Evolutionary conservation across 2,329 filamentous ascomycete species (phyloP).

Genomic region (Aspergillus terreus): DNA sequence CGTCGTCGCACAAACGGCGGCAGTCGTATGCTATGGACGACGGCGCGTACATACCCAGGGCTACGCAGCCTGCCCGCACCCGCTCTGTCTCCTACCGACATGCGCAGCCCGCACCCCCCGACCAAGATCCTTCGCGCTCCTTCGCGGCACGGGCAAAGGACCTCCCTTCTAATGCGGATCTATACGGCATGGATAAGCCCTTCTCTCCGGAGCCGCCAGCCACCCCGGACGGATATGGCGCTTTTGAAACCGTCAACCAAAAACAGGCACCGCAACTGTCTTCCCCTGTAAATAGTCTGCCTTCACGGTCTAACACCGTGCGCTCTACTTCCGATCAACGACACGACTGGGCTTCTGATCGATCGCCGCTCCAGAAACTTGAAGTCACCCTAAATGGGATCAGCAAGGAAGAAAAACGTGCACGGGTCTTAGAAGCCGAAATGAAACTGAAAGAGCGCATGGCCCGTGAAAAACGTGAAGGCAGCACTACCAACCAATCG

Average conservation of each 20-base stretch:
- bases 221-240: conserved; percentile 1
- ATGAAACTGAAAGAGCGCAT: conserved; percentile 60
- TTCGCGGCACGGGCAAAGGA: conserved; percentile 24
- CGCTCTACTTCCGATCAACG: conserved; percentile 28
- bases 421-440: conserved; percentile 78
- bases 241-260: conserved; percentile 3
- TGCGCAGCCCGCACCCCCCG: conserved; percentile 7
- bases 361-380: conserved; percentile 88
- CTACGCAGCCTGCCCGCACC: conserved; percentile 59
- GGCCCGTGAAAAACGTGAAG: conserved; percentile 17
- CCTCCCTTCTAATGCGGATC: conserved; percentile 9
- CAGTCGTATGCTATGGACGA: conserved; percentile 9
- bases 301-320: conserved; percentile 29
- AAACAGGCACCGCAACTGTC: conserved; percentile 7
- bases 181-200: conserved; percentile 12
- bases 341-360: conserved; percentile 66
- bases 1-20: conserved; percentile 20
- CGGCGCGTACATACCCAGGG: conserved; percentile 41
- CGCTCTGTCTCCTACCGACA: conserved; percentile 53
- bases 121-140: conserved; percentile 16
- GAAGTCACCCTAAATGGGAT: conserved; percentile 88
- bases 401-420: conserved; percentile 92
- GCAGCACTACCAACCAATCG: background rate
- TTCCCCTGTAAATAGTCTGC: conserved; percentile 17
- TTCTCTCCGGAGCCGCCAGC: conserved; percentile 6